Evolutionary conservation across 805 yeast species (phyloP).

Genomic region (Peterozyma xylosa): DNA sequence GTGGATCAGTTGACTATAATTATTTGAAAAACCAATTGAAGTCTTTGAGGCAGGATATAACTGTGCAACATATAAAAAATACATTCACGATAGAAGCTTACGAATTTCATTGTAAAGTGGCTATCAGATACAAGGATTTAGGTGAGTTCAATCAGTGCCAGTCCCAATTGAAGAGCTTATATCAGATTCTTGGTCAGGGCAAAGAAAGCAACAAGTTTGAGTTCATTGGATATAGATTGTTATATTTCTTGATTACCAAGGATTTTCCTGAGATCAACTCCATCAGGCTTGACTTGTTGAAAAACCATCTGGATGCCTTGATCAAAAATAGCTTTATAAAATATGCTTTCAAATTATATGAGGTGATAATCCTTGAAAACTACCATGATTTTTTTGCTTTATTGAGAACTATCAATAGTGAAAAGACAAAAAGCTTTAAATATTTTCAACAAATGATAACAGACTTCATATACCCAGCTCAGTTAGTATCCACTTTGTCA

Average conservation of each 20-base stretch:
- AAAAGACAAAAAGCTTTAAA: constrained; percentile 24
- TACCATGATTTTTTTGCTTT: constrained; percentile 45
- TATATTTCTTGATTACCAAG: constrained; percentile 69
- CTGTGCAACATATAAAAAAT: constrained; percentile 81
- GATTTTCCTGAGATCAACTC: constrained; percentile 51
- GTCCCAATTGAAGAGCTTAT: constrained; percentile 64
- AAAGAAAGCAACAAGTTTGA: constrained; percentile 39
- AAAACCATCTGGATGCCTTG: constrained; percentile 3
- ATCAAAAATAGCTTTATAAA: constrained; percentile 16
- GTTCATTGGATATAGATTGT: constrained; percentile 62
- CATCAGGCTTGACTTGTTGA: constrained; percentile 20
- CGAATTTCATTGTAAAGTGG: constrained; percentile 81
- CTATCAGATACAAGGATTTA: constrained; percentile 73
- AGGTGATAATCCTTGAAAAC: constrained; percentile 30
- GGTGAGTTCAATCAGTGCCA: constrained; percentile 97
- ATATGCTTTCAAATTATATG: constrained; percentile 28
- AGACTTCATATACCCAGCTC: constrained; percentile 47
- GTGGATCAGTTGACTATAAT: constrained; percentile 49
- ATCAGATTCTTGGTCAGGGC: constrained; percentile 26
- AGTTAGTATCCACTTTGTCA: constrained; percentile 48
- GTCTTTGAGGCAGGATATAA: constrained; percentile 86
- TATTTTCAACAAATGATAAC: constrained; percentile 27
- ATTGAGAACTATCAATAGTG: constrained; percentile 29
- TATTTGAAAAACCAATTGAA: constrained; percentile 87
- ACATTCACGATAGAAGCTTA: constrained; percentile 74